Conservation (phyloP, 2,329 filamentous ascomycete genomes). For the Beauveria asiatica region DNA sequence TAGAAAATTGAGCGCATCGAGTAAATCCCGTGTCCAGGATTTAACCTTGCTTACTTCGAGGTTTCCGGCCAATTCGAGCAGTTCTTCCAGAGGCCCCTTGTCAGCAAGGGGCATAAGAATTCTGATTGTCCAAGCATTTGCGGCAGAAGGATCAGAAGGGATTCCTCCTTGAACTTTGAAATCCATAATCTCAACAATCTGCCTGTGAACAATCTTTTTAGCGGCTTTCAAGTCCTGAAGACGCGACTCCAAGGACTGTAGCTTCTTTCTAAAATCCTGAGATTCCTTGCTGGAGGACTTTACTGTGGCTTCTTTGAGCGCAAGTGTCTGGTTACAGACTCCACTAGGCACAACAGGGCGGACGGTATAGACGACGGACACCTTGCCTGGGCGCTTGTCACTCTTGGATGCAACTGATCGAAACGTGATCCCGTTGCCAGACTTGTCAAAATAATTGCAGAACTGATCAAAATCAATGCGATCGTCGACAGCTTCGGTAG, state of each 20-base stretch:
- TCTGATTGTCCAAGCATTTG: conserved; percentile 59
- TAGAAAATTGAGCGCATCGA: conserved; percentile 81
- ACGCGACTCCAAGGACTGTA: conserved; percentile 67
- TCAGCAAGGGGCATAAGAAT: conserved; percentile 70
- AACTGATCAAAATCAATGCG: conserved; percentile 57
- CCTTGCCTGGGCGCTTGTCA: conserved; percentile 54
- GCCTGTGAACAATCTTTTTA: conserved; percentile 66
- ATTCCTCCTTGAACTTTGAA: conserved; percentile 63
- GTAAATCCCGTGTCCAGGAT: conserved; percentile 83
- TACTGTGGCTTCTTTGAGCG: conserved; percentile 63
- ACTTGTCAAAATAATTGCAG: conserved; percentile 53
- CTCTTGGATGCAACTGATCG: conserved; percentile 62
- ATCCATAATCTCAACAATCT: conserved; percentile 71
- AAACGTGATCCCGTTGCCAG: conserved; percentile 59
- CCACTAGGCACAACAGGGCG: conserved; percentile 54
- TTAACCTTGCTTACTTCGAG: conserved; percentile 69
- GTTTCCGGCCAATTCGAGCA: conserved; percentile 69
- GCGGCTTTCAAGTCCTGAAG: conserved; percentile 67
- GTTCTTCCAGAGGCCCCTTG: conserved; percentile 73
- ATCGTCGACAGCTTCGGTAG: conserved; percentile 21
- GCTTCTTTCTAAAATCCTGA: conserved; percentile 61
- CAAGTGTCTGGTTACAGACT: conserved; percentile 52
- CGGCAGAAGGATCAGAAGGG: conserved; percentile 27
- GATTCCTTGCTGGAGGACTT: conserved; percentile 48
- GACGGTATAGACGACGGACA: conserved; percentile 64